These are phyloP conservation scores for Peronospora belbahrii DNA, from an alignment of 352 stramenopile species.

Conservation along the genomic window DNA sequence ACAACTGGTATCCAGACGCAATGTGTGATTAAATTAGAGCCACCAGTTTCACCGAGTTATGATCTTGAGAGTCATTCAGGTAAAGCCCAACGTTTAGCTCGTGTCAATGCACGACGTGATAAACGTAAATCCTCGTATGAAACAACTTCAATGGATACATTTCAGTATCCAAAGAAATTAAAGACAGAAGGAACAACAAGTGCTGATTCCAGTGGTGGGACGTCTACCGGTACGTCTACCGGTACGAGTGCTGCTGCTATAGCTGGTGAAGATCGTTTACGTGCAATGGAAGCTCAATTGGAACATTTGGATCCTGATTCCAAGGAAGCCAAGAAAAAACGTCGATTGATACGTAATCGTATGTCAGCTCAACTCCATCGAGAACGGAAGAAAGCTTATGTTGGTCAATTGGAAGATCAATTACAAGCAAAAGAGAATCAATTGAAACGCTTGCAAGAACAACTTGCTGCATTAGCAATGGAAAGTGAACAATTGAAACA, in stretches of 20 bases:
- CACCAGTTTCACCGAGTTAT: constrained; percentile 8
- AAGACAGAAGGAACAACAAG: constrained; percentile 55
- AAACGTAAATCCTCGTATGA: constrained; percentile 65
- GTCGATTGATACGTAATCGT: constrained; percentile 79
- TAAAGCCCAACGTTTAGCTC: constrained; percentile 61
- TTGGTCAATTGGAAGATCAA: constrained; percentile 80
- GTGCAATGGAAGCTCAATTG: constrained; percentile 76
- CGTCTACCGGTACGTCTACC: no score
- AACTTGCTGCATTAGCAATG: constrained; percentile 60
- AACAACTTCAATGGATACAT: no score
- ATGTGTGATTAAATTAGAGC: constrained; percentile 56
- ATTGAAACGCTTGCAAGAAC: constrained; percentile 64
- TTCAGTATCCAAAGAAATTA: constrained; percentile 76
- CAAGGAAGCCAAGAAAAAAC: constrained; percentile 88
- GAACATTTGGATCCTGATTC: constrained; percentile 80
- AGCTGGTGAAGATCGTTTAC: constrained; percentile 74
- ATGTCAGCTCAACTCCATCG: constrained; percentile 85
- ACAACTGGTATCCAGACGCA: constrained; percentile 12
- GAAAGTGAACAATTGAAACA: constrained; percentile 58
- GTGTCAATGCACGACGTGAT: constrained; percentile 65
- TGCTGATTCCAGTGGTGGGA: constrained; percentile 61
- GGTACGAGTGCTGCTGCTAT: no score
- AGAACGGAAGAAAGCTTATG: constrained; percentile 85
- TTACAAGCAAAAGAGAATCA: constrained; percentile 75
- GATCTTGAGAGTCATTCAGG: constrained; percentile 17